Evolutionary conservation across 177 flowering plant genomes (phyloP).

Genomic region (Vitis hybrid): DNA sequence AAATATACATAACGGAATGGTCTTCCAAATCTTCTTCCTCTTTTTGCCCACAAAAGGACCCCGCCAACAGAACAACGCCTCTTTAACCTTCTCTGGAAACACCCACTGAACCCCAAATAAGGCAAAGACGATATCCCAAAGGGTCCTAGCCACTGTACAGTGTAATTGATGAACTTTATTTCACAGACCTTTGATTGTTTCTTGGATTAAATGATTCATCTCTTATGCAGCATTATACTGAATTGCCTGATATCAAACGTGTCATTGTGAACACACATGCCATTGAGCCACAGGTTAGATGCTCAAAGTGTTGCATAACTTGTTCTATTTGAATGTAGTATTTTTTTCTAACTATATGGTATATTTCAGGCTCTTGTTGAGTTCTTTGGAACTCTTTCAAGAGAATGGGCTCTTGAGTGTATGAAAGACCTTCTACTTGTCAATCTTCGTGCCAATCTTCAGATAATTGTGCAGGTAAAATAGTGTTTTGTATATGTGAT

Average conservation of each 20-base stretch:
- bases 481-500: too few species aligned
- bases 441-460: conserved; percentile 95
- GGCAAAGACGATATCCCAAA: too few species aligned
- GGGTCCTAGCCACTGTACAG: too few species aligned
- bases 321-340: conserved; percentile 1
- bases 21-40: too few species aligned
- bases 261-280: conserved; percentile 99
- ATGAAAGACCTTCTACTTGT: conserved; percentile 97
- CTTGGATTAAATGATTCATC: background rate
- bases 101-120: too few species aligned
- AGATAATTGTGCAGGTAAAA: conserved; percentile 95
- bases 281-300: conserved; percentile 93
- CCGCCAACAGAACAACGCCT: too few species aligned
- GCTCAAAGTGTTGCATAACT: too few species aligned
- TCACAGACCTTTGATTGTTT: background rate
- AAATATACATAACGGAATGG: too few species aligned
- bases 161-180: background rate
- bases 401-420: conserved; percentile 99
- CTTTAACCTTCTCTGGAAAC: too few species aligned
- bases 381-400: conserved; percentile 96
- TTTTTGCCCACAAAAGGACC: too few species aligned
- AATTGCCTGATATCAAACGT: conserved; percentile 95
- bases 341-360: conserved; percentile 8
- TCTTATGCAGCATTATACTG: conserved; percentile 84
- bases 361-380: conserved; percentile 84